Evolutionary conservation across 2,329 filamentous ascomycete genomes (phyloP), one percentile per base, ranked within the genome.

Genomic region (Venturia oleaginea): DNA sequence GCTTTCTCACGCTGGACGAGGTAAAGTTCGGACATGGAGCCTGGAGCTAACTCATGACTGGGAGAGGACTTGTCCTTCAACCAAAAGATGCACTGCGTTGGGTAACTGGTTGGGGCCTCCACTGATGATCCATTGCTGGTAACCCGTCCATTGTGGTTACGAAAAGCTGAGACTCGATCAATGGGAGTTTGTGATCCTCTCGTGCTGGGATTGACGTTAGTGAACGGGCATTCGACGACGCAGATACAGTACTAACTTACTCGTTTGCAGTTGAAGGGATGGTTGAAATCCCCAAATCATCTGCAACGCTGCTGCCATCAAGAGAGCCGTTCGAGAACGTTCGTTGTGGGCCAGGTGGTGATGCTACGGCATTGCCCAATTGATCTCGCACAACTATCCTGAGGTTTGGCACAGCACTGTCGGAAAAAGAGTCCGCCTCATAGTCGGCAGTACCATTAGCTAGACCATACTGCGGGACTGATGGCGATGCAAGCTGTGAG

Each of bases 281-380:
- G n/a, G 59, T 19, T 3, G 59, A 3, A 43, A 60, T 32, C 27
- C 59, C 59, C 2, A 60, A 10, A 32, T 60, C 34, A 59, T 65
- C n/a, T 63, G 64, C 55, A 46, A 19, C 30, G 34, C 46, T 60
- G 27, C 32, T 37, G 70, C 66, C 43, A 8, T 63, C 79, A 73
- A 85, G 80, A 61, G 78, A 82, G 67, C 80, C 79, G 72, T 84
- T 82, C 67, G 81, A 83, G 73, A 83, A 83, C 24, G 80, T 83
- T 72, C 79, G 76, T 24, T 71, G 69, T 66, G 68, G 66, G 64
- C 65, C 68, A 67, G 67, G 66, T 70, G 68, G 73, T 68, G 67
- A 71, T 70, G 66, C 71, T 57, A 10, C 51, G 67, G 71, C 59
- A 61, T 32, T 59, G 38, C 68, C 71, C 70, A 71, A 65, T 65